Base-by-base conservation (phyloP, 2,329 filamentous ascomycete species). In the Penicillium sp. region DNA sequence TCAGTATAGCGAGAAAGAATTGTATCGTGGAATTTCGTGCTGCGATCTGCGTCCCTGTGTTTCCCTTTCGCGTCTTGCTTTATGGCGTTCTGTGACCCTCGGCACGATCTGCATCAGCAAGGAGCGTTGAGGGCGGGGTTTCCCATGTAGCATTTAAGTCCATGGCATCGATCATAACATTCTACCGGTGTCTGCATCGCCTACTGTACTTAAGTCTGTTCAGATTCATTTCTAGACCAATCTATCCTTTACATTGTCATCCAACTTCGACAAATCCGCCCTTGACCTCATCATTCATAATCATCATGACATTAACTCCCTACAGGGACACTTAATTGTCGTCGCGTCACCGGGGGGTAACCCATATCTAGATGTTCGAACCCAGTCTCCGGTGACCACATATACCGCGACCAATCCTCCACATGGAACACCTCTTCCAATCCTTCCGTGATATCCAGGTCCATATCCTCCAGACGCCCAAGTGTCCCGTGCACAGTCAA, bases 361-460 rank as follows among this genome's bases (percentile, higher is more conserved):
- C 58, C 60, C n/a, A 55, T 63, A 58, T 66, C 62, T 49, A 66
- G 49, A 59, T 63, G 61, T 50, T 65, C 63, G 18, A 65, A 62
- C 27, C 63, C 63, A 3, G 57, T 66, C 53, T 66, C 62, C 8
- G 62, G 55, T 22, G 63, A 63, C 62, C 62, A 66, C 60, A 66
- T 63, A 53, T 63, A 66, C 37, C 63, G 49, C 9, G 63, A 63
- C 63, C 63, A 66, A 54, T 66, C 63, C 46, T 66, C 62, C 12
- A 66, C 62, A 47, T 60, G 57, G 20, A 63, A 66, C 12, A 54
- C 44, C 4, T 63, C 62, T 20, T 64, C 63, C 49, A 66, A 40
- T 2, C 58, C 58, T 27, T 56, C 60, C 1, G 55, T 56, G 12
- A 63, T 8, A 55, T 64, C 62, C 48, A 66, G 29, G 33, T 64